These are phyloP conservation scores for Sporobolus alterniflorus DNA, from an alignment of 202 grass and related monocot species.

Conservation along the genomic window DNA sequence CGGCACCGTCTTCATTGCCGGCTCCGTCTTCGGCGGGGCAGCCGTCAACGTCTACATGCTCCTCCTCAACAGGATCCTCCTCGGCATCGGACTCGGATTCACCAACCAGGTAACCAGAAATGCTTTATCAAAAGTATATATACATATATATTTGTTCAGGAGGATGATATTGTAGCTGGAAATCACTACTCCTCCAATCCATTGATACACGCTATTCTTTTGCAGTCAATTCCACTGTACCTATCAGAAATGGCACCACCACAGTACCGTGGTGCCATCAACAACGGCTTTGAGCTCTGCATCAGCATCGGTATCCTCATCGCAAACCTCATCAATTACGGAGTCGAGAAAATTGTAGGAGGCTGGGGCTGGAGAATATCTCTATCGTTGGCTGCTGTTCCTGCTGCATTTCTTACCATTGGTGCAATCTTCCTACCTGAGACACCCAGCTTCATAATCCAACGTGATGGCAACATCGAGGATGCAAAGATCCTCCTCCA, in stretches of 20 bases:
- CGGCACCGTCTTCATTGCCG: constrained; percentile 70
- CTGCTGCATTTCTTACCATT: constrained; percentile 68
- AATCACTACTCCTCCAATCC: too few relatives aligned
- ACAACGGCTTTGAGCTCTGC: constrained; percentile 85
- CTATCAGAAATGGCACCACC: constrained; percentile 92
- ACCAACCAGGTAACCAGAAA: constrained; percentile 95
- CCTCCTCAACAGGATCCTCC: constrained; percentile 75
- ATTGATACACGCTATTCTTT: background rate
- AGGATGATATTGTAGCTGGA: background rate
- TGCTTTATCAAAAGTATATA: too few relatives aligned
- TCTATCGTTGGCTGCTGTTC: constrained; percentile 75
- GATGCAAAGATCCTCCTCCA: constrained; percentile 61
- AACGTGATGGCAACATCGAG: constrained; percentile 59
- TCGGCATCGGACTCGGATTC: constrained; percentile 86
- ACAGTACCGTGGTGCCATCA: constrained; percentile 83
- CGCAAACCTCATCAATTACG: constrained; percentile 86
- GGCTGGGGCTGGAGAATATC: constrained; percentile 96
- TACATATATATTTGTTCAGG: background rate
- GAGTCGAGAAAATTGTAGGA: constrained; percentile 51
- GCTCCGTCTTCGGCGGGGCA: constrained; percentile 63
- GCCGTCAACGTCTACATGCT: constrained; percentile 83
- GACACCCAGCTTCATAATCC: constrained; percentile 86
- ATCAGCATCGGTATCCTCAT: constrained; percentile 85
- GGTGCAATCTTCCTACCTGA: constrained; percentile 83
- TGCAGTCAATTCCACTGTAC: constrained; percentile 90